phyloP scores from a whole-genome alignment of 768 basidiomycete genomes.

The Kwoniella dendrophila region DNA sequence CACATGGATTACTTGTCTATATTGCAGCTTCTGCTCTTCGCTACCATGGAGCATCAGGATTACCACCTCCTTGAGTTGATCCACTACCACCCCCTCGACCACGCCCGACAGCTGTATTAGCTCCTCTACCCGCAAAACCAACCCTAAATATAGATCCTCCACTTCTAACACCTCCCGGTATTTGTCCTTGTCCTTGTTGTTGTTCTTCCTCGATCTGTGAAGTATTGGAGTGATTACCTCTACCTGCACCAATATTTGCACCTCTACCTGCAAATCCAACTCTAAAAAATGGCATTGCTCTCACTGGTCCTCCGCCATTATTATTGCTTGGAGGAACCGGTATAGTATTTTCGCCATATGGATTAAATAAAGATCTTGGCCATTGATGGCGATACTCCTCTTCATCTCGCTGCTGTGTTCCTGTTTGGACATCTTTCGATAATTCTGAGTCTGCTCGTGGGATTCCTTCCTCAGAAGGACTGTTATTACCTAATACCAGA shows the following conservation, averaged over 20 bases:
- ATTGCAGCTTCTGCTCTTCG: neutral
- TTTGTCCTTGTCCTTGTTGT: neutral
- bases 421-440: neutral
- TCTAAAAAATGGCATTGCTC: conserved; percentile 21
- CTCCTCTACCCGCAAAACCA: conserved; percentile 13
- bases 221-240: conserved; percentile 17
- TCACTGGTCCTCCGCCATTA: conserved; percentile 1
- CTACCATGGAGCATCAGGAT: neutral
- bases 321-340: neutral
- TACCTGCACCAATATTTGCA: neutral
- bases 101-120: neutral
- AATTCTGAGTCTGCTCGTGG: too few relatives aligned
- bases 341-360: neutral
- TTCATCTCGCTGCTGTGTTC: neutral
- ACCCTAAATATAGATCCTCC: conserved; percentile 7
- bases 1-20: too few relatives aligned
- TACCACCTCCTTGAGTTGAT: too few relatives aligned
- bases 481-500: conserved; percentile 66
- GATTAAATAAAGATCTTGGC: neutral
- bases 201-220: neutral
- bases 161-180: neutral
- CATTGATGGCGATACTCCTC: conserved; percentile 2
- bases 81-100: conserved; percentile 16
- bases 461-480: neutral
- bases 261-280: conserved; percentile 19